Evolutionary conservation across 163 green algal species (phyloP), one percentile per base, ranked within the genome.

Genomic region (Prototheca wickerhamii): DNA sequence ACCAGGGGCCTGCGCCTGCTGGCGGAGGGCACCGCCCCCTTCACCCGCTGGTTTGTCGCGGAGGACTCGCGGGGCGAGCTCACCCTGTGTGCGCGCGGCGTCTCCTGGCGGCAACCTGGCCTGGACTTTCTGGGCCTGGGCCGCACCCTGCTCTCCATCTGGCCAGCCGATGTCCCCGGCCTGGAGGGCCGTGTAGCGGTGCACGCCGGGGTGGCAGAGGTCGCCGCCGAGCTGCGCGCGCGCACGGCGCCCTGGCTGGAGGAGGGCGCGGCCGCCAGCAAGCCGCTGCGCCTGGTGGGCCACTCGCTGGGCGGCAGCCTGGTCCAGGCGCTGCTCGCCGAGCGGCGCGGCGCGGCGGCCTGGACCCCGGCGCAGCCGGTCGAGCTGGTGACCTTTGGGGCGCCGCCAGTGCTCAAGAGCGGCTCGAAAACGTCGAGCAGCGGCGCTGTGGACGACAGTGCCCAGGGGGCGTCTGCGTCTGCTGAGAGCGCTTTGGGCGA

Each of bases 1-100:
- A 18, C 46, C 46, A 54, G 18, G 46, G 46, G 46, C 5, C 46
- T 54, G 23, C 12, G 18, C 46, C 46, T 54, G 46, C 15, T 54
- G 46, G 46, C 46, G 15, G 46, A 54, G 23, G 46, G 46, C 46
- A 54, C 46, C 46, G 23, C 23, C 23, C 46, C 46, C 46, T 54
- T 54, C 46, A 54, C 46, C 46, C n/a, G 46, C 15, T 54, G 46
- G 46, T 54, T 54, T 54, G 46, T 54, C 15, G 46, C 46, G 12
- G 46, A 54, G 46, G 23, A 28, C 46, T 12, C 18, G 46, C 5
- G 15, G 10, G 46, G 12, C 46, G 1, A 25, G 20, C 12, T 25
- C 18, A 54, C 46, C 15, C 46, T 54, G 46, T 54, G 46, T 25
- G n/a, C 15, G 15, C 46, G 46, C 20, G 46, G 46, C 15, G 46